Conservation (phyloP, 306 rosid species). For the Medicago ruthenica region DNA sequence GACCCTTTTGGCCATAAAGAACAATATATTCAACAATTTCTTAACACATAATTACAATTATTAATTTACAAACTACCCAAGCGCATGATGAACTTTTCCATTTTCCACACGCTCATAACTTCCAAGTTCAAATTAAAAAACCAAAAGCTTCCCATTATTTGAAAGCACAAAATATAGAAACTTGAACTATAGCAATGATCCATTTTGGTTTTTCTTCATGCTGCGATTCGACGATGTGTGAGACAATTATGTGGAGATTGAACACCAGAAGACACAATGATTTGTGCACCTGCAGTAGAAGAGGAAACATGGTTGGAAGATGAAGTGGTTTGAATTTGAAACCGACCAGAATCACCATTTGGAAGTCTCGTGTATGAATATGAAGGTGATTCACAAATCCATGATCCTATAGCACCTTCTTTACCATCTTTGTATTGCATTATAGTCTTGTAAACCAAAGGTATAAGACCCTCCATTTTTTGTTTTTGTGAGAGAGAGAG, state of each 20-base stretch:
- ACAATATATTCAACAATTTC: not conserved
- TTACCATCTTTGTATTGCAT: slow-evolving; percentile 70
- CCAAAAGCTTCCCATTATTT: slow-evolving; percentile 37
- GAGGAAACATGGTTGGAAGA: slow-evolving; percentile 49
- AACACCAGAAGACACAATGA: slow-evolving; percentile 59
- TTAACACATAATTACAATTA: slow-evolving; percentile 51
- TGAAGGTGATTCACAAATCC: slow-evolving; percentile 75
- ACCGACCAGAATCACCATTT: slow-evolving; percentile 53
- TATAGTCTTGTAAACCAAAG: slow-evolving; percentile 78
- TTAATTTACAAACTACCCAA: slow-evolving; percentile 38
- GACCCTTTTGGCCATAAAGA: slow-evolving; percentile 53
- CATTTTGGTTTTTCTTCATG: slow-evolving; percentile 24
- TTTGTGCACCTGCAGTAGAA: slow-evolving; percentile 47
- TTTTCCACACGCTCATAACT: slow-evolving; percentile 48
- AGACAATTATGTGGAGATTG: slow-evolving; percentile 62
- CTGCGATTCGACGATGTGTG: slow-evolving; percentile 54
- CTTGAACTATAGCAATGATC: not conserved
- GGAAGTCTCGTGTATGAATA: slow-evolving; percentile 64
- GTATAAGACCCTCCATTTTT: slow-evolving; percentile 91
- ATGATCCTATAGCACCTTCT: slow-evolving; percentile 59
- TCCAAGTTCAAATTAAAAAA: slow-evolving; percentile 7
- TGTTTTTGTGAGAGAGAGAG: not conserved
- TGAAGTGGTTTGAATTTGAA: slow-evolving; percentile 45
- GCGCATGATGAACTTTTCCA: slow-evolving; percentile 42
- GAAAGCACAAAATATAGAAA: slow-evolving; percentile 18